These are phyloP conservation scores for Allium fistulosum DNA, from an alignment of 106 monocot genomes.

Conservation along the genomic window DNA sequence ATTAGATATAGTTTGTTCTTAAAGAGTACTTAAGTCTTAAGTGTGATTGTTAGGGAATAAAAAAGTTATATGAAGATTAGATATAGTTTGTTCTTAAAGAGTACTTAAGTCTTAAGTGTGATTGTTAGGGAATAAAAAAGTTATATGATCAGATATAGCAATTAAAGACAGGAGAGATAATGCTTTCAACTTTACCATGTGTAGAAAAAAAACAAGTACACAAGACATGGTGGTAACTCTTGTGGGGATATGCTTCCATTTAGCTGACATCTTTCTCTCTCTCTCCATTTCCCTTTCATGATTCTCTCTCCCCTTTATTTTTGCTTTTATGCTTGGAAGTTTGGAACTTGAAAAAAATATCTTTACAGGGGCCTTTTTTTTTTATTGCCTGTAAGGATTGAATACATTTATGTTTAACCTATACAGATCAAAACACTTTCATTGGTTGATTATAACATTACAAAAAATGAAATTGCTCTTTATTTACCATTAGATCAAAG, in stretches of 20 bases:
- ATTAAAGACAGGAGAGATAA: neutral
- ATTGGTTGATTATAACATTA: no score
- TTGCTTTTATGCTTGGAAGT: no score
- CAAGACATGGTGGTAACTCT: neutral
- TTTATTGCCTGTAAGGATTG: no score
- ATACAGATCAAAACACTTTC: no score
- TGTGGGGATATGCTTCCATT: neutral
- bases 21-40: neutral
- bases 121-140: neutral
- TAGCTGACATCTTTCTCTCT: neutral
- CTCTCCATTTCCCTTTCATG: neutral
- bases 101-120: neutral
- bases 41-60: neutral
- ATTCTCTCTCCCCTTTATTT: no score
- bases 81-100: neutral
- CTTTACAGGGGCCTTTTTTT: no score
- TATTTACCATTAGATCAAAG: no score
- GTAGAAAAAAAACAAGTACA: neutral
- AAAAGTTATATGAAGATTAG: neutral
- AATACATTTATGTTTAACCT: no score
- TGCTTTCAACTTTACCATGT: neutral
- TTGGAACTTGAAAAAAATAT: no score
- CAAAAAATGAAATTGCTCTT: no score
- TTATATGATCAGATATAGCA: neutral
- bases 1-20: neutral